Conservation (phyloP, 345 rosid species). For the Turnera subulata region DNA sequence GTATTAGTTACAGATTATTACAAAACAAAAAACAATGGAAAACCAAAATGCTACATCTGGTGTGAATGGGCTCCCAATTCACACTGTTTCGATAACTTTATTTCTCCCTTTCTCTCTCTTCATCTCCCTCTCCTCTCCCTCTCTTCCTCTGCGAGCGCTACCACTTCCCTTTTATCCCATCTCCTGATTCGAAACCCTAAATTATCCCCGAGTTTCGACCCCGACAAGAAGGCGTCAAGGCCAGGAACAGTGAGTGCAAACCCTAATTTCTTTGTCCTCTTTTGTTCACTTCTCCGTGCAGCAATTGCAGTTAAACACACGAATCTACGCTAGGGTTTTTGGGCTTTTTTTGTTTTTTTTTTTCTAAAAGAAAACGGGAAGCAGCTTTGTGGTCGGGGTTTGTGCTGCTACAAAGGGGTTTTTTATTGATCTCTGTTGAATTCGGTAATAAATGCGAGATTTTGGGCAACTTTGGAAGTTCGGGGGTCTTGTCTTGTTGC, state of each 20-base stretch:
- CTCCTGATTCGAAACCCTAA: slow-evolving; percentile 2
- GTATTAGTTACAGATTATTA: slow-evolving; percentile 15
- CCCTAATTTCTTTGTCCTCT: background rate
- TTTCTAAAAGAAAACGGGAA: too few relatives aligned
- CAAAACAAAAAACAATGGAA: too few relatives aligned
- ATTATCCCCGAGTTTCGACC: background rate
- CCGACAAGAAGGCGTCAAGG: too few relatives aligned
- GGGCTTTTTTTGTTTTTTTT: too few relatives aligned
- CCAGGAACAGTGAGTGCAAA: background rate
- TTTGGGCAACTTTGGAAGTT: slow-evolving; percentile 10
- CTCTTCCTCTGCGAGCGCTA: background rate
- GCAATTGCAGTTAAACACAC: too few relatives aligned
- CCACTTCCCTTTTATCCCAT: background rate
- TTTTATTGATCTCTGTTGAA: background rate
- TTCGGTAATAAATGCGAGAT: slow-evolving; percentile 17
- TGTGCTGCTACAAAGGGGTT: background rate
- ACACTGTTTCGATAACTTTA: background rate
- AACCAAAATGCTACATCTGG: background rate
- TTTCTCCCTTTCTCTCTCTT: background rate
- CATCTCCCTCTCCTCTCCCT: background rate
- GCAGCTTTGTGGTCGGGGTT: background rate
- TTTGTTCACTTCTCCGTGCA: too few relatives aligned
- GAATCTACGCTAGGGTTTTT: too few relatives aligned
- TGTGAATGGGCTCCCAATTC: background rate
- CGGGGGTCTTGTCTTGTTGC: slow-evolving; percentile 5